Base-by-base conservation (phyloP, 495 filamentous ascomycete genomes). In the Choiromyces venosus region DNA sequence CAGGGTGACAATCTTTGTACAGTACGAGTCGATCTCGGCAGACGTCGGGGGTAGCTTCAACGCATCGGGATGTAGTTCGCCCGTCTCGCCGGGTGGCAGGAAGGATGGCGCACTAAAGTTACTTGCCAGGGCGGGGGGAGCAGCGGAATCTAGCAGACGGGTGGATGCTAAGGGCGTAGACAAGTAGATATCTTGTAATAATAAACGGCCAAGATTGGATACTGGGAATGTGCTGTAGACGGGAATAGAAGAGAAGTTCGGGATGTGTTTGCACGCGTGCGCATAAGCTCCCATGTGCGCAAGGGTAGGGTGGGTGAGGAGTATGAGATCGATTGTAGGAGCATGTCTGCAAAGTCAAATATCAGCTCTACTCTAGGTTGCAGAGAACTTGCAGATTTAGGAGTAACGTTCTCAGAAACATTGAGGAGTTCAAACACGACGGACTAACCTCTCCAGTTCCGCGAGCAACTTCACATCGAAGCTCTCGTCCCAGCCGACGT, bases 211-310 rank as follows among this genome's bases (percentile, higher is more conserved):
- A 40, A 98, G 89, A 7, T 94, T 91, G 74, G 97, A 93, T 68
- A 99, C 92, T 16, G 95, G 95, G 46, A 89, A 89, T 7, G 95
- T 99, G 35, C 96, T 95, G 82, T 98, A 99, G 42, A 97, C 89
- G n/a, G 95, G 95, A 72, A 99, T 93, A 72, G 92, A 89, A 0
- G 90, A 91, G 83, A 99, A 98, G 61, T 90, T 87, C 69, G 96
- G 94, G 77, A 97, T 91, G 82, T 96, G 89, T 82, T 97, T 96
- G 88, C 96, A 99, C 86, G 93, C 97, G 82, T 99, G 94, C 64
- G 92, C 95, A 79, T 91, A 97, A 65, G 95, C 96, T 73, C 91
- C 95, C 69, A 99, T 88, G 82, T 98, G 96, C 39, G 91, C 86
- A 35, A 91, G 87, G 3, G 93, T 98, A 66, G 95, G 91, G 81